Evolutionary conservation across 257 asterid genomes (phyloP).

Genomic region (Craterostigma plantagineum): DNA sequence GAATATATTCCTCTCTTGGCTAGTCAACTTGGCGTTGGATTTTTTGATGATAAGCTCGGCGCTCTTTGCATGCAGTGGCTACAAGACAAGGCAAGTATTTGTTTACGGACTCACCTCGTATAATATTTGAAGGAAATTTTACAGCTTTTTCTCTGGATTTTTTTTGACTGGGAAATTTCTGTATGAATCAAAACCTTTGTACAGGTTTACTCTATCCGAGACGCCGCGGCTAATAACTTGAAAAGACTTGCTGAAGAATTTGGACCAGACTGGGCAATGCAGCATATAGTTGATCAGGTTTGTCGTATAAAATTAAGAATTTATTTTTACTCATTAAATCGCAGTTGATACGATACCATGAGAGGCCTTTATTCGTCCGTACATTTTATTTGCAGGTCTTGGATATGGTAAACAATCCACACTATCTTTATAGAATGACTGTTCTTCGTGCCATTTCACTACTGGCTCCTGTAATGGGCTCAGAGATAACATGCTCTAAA

Average conservation of each 20-base stretch:
- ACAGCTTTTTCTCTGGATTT: neutral
- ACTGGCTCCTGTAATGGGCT: conserved; percentile 72
- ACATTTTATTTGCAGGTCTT: conserved; percentile 16
- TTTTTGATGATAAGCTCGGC: conserved; percentile 74
- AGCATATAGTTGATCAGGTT: conserved; percentile 83
- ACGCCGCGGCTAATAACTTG: conserved; percentile 48
- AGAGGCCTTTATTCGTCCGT: too few relatives aligned
- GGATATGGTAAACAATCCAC: conserved; percentile 42
- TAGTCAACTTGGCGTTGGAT: conserved; percentile 65
- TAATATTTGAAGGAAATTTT: neutral
- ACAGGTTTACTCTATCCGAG: conserved; percentile 10
- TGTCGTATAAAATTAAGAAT: neutral
- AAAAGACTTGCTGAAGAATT: conserved; percentile 80
- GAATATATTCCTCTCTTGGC: conserved; percentile 76
- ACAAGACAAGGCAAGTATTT: conserved; percentile 49
- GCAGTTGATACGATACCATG: neutral
- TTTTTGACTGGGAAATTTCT: neutral
- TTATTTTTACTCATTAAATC: neutral
- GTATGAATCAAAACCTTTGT: neutral
- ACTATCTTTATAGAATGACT: conserved; percentile 42
- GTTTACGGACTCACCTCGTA: neutral
- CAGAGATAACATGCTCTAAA: conserved; percentile 81
- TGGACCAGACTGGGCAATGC: conserved; percentile 95
- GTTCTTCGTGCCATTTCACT: conserved; percentile 37
- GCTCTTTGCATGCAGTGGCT: conserved; percentile 90